phyloP scores from a whole-genome alignment of 768 basidiomycete genomes.

The Chalciporus chontae region DNA sequence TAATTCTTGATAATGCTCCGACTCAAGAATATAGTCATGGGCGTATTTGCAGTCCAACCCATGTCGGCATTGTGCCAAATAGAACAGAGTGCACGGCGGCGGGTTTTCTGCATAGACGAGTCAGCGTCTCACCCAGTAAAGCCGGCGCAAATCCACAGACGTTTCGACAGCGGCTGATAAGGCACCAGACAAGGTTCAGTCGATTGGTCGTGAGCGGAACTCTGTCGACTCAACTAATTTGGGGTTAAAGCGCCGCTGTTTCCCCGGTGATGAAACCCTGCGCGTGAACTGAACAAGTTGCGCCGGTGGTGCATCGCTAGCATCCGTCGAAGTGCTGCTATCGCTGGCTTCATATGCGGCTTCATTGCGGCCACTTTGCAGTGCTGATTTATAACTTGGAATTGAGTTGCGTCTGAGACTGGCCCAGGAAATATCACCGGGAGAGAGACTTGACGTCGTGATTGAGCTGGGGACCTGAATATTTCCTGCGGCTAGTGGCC shows the following conservation, averaged over 20 bases:
- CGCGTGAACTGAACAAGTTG: conserved; percentile 25
- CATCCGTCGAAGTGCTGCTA: conserved; percentile 45
- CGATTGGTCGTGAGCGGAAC: conserved; percentile 11
- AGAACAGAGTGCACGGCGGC: conserved; percentile 65
- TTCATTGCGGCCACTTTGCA: conserved; percentile 22
- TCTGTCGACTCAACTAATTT: conserved; percentile 43
- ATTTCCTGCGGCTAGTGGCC: conserved; percentile 3
- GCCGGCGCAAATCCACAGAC: conserved; percentile 37
- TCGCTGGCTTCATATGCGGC: conserved; percentile 41
- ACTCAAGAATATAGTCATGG: conserved; percentile 57
- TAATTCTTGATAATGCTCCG: conserved; percentile 52
- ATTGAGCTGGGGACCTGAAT: conserved; percentile 13
- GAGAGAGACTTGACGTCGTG: not conserved
- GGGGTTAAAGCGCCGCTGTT: conserved; percentile 45
- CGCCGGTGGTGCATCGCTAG: conserved; percentile 32
- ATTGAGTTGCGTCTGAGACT: conserved; percentile 22
- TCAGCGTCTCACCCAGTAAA: not conserved
- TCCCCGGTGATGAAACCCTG: conserved; percentile 33
- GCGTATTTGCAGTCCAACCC: conserved; percentile 56
- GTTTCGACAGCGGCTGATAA: conserved; percentile 56
- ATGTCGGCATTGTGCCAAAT: conserved; percentile 58
- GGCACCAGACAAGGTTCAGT: conserved; percentile 15
- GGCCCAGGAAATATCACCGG: conserved; percentile 12
- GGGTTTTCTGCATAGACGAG: conserved; percentile 42
- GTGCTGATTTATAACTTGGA: conserved; percentile 43